Conservation (phyloP, 73 alveolate species). For the Urostyla sp. region DNA sequence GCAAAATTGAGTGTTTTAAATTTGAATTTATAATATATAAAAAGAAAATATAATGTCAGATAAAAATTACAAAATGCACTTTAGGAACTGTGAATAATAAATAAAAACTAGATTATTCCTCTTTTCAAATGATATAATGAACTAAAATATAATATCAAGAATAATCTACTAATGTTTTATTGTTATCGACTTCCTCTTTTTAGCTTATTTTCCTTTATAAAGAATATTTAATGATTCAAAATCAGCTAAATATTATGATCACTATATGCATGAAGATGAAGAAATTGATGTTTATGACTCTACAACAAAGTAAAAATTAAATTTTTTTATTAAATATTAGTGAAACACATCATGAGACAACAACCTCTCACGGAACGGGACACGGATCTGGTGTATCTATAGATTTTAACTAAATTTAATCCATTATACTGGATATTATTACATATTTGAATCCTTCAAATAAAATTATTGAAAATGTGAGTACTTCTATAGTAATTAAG, state of each 20-base stretch:
- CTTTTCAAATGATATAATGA: conserved; percentile 41
- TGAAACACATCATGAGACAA: too few species aligned
- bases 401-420: not conserved
- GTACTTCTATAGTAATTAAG: not conserved
- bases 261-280: too few species aligned
- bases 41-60: too few species aligned
- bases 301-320: too few species aligned
- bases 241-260: not conserved
- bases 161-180: not conserved
- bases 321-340: too few species aligned
- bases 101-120: conserved; percentile 26
- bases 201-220: conserved; percentile 31
- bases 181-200: conserved; percentile 18
- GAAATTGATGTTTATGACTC: too few species aligned
- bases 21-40: too few species aligned
- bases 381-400: too few species aligned
- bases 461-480: not conserved
- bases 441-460: conserved; percentile 18
- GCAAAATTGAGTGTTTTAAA: too few species aligned
- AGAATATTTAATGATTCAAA: not conserved
- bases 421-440: not conserved
- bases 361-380: too few species aligned
- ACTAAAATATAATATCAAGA: conserved; percentile 16
- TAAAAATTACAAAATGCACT: conserved; percentile 16
- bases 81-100: conserved; percentile 43